phyloP scores from a whole-genome alignment of 2,329 filamentous ascomycete species.

The Pseudovirgaria hyperparasitica region DNA sequence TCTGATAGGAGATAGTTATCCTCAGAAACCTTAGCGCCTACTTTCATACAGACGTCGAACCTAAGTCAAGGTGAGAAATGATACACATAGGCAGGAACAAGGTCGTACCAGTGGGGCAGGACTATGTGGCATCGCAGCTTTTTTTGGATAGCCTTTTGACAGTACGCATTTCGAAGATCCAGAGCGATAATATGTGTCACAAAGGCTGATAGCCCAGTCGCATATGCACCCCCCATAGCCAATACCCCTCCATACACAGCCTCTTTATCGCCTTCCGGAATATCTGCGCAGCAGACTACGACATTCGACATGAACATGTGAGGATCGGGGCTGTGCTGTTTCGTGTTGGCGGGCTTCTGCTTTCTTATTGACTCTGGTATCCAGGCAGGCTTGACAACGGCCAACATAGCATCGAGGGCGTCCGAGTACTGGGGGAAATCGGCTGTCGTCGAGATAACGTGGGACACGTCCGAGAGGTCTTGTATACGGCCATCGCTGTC shows the following conservation, averaged over 20 bases:
- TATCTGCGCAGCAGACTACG: constrained; percentile 67
- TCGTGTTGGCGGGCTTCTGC: constrained; percentile 59
- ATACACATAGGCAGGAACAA: neutral
- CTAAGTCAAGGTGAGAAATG: constrained; percentile 30
- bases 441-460: constrained; percentile 63
- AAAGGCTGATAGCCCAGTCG: constrained; percentile 53
- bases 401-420: constrained; percentile 64
- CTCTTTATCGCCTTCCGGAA: constrained; percentile 79
- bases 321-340: constrained; percentile 83
- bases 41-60: constrained; percentile 93
- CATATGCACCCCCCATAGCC: constrained; percentile 77
- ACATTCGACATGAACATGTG: constrained; percentile 82
- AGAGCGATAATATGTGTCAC: constrained; percentile 87
- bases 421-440: constrained; percentile 82
- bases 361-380: constrained; percentile 57
- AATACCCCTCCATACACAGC: constrained; percentile 81
- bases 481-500: constrained; percentile 25
- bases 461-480: constrained; percentile 38
- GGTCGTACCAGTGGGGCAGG: constrained; percentile 71
- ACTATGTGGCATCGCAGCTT: constrained; percentile 67
- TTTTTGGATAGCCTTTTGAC: constrained; percentile 48
- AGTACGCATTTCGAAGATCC: constrained; percentile 61
- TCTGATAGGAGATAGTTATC: constrained; percentile 74
- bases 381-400: constrained; percentile 76
- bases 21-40: constrained; percentile 85